Evolutionary conservation across 1,139 yeast species (phyloP).

Genomic region (Sugiyamaella japonica): DNA sequence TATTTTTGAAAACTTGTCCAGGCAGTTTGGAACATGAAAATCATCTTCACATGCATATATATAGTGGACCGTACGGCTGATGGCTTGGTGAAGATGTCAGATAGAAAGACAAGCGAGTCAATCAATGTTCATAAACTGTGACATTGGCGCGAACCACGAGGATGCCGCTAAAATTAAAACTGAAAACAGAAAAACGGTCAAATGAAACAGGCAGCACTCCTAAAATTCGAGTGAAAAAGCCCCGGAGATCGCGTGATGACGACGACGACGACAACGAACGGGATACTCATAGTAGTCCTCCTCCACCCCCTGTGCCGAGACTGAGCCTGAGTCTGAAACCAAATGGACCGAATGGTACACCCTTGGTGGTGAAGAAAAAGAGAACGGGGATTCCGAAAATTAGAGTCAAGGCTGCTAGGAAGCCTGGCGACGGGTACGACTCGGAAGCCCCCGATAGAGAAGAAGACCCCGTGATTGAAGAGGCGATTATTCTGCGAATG

Average conservation of each 20-base stretch:
- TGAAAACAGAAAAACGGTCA: constrained; percentile 30
- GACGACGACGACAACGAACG: background rate
- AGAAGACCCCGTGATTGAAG: constrained; percentile 90
- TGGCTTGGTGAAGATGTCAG: background rate
- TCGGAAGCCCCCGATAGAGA: constrained; percentile 96
- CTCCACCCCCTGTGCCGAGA: constrained; percentile 24
- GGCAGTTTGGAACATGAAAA: background rate
- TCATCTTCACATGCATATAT: background rate
- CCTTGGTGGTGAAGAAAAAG: constrained; percentile 26
- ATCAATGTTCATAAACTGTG: no score
- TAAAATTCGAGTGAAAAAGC: constrained; percentile 73
- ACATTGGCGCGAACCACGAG: background rate
- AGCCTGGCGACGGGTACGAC: constrained; percentile 95
- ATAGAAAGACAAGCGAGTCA: no score
- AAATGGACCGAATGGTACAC: constrained; percentile 14
- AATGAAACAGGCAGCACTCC: constrained; percentile 74
- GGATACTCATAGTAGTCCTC: constrained; percentile 13
- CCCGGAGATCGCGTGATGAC: constrained; percentile 21
- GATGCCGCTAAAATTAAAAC: constrained; percentile 33
- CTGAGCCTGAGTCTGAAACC: constrained; percentile 38
- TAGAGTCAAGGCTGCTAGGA: constrained; percentile 76
- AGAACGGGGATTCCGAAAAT: constrained; percentile 55
- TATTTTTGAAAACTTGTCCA: background rate
- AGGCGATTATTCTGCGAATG: constrained; percentile 77
- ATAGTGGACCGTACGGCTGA: no score